These are phyloP conservation scores for Hypholoma sublateritium DNA, from an alignment of 768 basidiomycete genomes.

Conservation along the genomic window DNA sequence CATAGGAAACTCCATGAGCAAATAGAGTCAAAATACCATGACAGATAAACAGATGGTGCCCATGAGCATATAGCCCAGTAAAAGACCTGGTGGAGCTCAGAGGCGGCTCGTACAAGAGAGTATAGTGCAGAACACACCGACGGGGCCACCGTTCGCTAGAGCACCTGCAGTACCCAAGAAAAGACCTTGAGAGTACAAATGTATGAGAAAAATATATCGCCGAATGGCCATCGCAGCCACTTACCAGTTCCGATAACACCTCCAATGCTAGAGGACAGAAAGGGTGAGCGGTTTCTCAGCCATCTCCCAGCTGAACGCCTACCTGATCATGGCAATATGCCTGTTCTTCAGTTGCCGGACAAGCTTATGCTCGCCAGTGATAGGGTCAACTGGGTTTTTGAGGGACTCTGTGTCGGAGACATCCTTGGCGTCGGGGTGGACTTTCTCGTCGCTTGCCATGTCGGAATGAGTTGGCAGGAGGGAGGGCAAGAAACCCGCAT, in stretches of 20 bases:
- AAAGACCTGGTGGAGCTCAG: constrained; percentile 38
- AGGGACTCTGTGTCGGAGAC: constrained; percentile 5
- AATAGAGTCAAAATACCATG: constrained; percentile 45
- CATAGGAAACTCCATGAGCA: neutral
- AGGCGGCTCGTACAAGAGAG: neutral
- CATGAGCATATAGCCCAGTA: constrained; percentile 68
- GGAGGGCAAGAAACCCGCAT: neutral
- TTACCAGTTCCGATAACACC: constrained; percentile 57
- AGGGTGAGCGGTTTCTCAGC: no score
- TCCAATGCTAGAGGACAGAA: constrained; percentile 43
- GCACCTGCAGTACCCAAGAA: constrained; percentile 64
- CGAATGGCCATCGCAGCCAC: constrained; percentile 11
- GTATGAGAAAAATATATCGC: neutral
- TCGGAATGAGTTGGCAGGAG: neutral
- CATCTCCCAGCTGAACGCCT: neutral
- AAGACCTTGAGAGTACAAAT: constrained; percentile 40
- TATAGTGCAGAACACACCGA: constrained; percentile 38
- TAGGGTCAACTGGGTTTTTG: neutral
- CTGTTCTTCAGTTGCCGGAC: constrained; percentile 69
- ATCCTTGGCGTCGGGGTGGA: neutral
- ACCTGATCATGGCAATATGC: constrained; percentile 82
- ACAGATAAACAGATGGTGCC: constrained; percentile 69
- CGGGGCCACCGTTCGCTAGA: constrained; percentile 60
- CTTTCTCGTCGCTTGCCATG: constrained; percentile 11
- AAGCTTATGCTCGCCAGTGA: constrained; percentile 29